Evolutionary conservation across 805 yeast species (phyloP).

Genomic region (Cyberlindnera lachancei): DNA sequence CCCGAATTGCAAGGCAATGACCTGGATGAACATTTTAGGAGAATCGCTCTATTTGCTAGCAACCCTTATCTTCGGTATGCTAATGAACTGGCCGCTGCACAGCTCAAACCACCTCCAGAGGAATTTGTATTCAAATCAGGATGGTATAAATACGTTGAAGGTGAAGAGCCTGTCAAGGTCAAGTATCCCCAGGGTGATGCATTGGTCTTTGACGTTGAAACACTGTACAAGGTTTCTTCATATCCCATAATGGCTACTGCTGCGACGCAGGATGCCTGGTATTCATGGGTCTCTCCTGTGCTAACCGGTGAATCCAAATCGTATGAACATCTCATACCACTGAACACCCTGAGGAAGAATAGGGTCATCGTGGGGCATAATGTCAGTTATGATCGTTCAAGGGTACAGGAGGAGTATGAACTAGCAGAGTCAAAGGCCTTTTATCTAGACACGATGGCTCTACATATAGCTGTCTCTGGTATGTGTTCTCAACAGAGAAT

Average conservation of each 20-base stretch:
- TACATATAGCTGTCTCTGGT: slow-evolving; percentile 86
- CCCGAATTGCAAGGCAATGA: slow-evolving; percentile 70
- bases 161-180: slow-evolving; percentile 48
- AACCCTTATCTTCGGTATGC: slow-evolving; percentile 55
- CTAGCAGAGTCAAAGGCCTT: slow-evolving; percentile 62
- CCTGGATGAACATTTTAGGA: slow-evolving; percentile 80
- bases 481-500: slow-evolving; percentile 90
- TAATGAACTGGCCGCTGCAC: slow-evolving; percentile 32
- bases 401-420: slow-evolving; percentile 77
- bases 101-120: slow-evolving; percentile 34
- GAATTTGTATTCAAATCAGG: slow-evolving; percentile 61
- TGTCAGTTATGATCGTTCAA: slow-evolving; percentile 83
- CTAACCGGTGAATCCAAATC: slow-evolving; percentile 43
- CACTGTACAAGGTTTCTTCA: slow-evolving; percentile 62
- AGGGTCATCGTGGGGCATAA: slow-evolving; percentile 84
- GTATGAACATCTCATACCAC: slow-evolving; percentile 65
- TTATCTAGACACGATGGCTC: slow-evolving; percentile 84
- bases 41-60: slow-evolving; percentile 51
- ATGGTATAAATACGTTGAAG: slow-evolving; percentile 68
- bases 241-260: slow-evolving; percentile 82
- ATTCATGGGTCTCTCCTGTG: slow-evolving; percentile 90
- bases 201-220: slow-evolving; percentile 86
- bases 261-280: slow-evolving; percentile 74
- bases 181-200: slow-evolving; percentile 62
- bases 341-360: slow-evolving; percentile 40